Evolutionary conservation across 257 asterid genomes (phyloP), one percentile per base, ranked within the genome.

Genomic region (Solanum peruvianum): DNA sequence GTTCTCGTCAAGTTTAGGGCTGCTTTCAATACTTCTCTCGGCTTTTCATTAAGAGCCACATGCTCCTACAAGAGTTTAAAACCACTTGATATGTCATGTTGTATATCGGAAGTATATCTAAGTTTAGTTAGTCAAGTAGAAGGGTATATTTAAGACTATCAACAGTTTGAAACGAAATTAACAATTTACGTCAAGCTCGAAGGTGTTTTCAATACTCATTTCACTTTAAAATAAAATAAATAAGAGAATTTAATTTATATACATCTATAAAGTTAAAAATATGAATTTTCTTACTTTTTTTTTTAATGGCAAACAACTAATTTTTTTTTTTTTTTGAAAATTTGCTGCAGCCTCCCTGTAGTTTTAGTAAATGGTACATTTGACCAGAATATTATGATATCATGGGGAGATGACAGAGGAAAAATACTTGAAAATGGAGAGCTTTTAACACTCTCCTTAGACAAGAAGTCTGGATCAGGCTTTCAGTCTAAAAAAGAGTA

Each of bases 401-500:
- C 98, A 3, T 96, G 98, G 98, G 99, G 98, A 7, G 98, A 95
- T 66, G 88, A 66, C 11, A 89, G 91, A 13, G 92, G 93, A 2
- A 90, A 87, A 13, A 93, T 94, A 56, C 84, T 76, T 3, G 92
- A 96, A 27, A 84, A 83, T 14, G 98, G 98, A 11, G 98, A 96
- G 89, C 94, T 96, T 83, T 95, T 96, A 16, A 92, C 93, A 10
- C 90, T 96, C 47, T 92, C 96, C 21, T 94, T 96, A 11, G 96
- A 94, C 88, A 92, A 72, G 45, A 39, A 33, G 3, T 92, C 98
- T 1, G 98, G 98, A 16, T 91, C 98, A 1, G 98, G 98, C 12
- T 96, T 96, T 83, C 96, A 94, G 62, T 96, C 98, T 2, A 92
- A 92, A 87, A 94, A 92, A 88, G 95, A 94, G 64, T 89, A 92